Conservation (phyloP, 2,329 filamentous ascomycete genomes). For the Penicillium sp. region DNA sequence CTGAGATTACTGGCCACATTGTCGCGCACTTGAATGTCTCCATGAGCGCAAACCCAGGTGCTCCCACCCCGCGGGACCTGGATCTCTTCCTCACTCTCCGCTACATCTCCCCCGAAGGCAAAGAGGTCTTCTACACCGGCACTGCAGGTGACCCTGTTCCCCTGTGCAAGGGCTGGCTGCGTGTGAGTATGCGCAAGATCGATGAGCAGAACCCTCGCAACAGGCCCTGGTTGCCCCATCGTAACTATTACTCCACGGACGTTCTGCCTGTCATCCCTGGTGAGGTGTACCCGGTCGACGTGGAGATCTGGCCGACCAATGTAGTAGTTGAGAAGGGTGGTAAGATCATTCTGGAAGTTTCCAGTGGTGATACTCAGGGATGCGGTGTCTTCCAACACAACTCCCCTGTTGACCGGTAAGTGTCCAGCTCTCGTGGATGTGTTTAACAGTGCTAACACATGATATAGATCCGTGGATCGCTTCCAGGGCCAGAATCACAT, state of each 20-base stretch:
- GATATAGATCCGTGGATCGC: constrained; percentile 43
- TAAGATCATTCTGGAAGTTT: constrained; percentile 33
- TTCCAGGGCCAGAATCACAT: constrained; percentile 53
- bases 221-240: constrained; percentile 50
- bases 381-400: constrained; percentile 53
- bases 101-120: constrained; percentile 52
- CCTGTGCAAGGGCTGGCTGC: constrained; percentile 58
- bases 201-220: constrained; percentile 49
- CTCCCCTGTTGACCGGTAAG: constrained; percentile 40
- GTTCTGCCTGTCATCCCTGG: constrained; percentile 51
- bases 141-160: constrained; percentile 59
- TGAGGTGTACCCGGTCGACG: constrained; percentile 54
- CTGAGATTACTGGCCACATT: constrained; percentile 70
- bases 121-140: constrained; percentile 58
- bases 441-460: neutral
- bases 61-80: constrained; percentile 51
- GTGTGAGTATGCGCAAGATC: constrained; percentile 54
- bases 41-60: constrained; percentile 42
- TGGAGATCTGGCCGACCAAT: constrained; percentile 46
- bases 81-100: constrained; percentile 60
- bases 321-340: constrained; percentile 39
- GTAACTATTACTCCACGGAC: constrained; percentile 55
- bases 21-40: constrained; percentile 67
- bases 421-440: neutral
- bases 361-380: constrained; percentile 55